These are phyloP conservation scores for Leptomonas pyrrhocoris DNA, from an alignment of 208 protist species.

Conservation along the genomic window DNA sequence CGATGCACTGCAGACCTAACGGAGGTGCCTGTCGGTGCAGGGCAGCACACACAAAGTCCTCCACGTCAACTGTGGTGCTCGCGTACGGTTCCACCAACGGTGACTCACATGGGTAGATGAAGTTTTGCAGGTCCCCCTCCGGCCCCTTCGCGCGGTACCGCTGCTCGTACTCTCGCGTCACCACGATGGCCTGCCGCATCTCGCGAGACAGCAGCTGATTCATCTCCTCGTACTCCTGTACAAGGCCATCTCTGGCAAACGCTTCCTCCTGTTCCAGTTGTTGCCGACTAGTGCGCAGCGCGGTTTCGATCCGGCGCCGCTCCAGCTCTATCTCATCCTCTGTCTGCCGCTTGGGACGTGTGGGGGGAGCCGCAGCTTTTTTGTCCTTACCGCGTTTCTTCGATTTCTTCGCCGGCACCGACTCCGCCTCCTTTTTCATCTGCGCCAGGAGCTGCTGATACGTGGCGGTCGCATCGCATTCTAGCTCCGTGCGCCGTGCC, in stretches of 20 bases:
- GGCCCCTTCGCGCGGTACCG: constrained; percentile 48
- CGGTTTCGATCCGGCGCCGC: constrained; percentile 55
- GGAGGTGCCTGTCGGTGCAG: constrained; percentile 58
- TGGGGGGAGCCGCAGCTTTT: constrained; percentile 31
- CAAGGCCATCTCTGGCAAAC: constrained; percentile 32
- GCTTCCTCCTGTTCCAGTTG: constrained; percentile 71
- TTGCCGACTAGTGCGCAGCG: constrained; percentile 41
- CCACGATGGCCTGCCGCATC: constrained; percentile 56
- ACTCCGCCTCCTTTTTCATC: constrained; percentile 38
- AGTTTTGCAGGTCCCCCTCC: constrained; percentile 39
- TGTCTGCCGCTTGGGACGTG: constrained; percentile 48
- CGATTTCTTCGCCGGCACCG: constrained; percentile 44
- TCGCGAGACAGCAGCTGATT: constrained; percentile 62
- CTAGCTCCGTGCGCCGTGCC: constrained; percentile 45
- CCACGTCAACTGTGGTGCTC: constrained; percentile 61
- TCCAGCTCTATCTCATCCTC: constrained; percentile 61
- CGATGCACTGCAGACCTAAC: constrained; percentile 72
- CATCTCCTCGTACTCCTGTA: constrained; percentile 67
- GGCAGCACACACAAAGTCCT: constrained; percentile 64
- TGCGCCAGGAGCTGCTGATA: constrained; percentile 42
- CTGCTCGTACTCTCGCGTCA: constrained; percentile 68
- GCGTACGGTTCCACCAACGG: constrained; percentile 74
- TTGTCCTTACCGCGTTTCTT: constrained; percentile 59
- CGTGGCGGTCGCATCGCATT: constrained; percentile 38
- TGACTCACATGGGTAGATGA: constrained; percentile 66